These are phyloP conservation scores for Colletotrichum sp. DNA, from an alignment of 2,329 filamentous ascomycete species.

Conservation along the genomic window DNA sequence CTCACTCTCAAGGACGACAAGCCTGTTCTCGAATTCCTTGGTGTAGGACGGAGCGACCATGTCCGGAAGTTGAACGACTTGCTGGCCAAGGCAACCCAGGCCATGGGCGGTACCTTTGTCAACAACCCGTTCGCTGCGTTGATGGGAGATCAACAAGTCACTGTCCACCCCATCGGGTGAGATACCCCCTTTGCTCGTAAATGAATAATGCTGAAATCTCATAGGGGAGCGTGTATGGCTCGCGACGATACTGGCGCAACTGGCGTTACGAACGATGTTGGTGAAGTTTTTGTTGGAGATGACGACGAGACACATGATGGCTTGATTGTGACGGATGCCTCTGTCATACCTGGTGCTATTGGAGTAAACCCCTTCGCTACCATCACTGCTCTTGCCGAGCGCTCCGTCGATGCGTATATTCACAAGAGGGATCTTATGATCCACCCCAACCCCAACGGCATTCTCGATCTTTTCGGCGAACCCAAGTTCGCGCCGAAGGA, in stretches of 20 bases:
- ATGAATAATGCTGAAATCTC: conserved; percentile 14
- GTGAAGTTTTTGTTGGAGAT: conserved; percentile 62
- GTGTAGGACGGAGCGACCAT: conserved; percentile 61
- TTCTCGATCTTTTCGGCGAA: conserved; percentile 60
- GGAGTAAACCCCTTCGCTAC: conserved; percentile 73
- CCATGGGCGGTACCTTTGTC: conserved; percentile 65
- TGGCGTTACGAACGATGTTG: conserved; percentile 67
- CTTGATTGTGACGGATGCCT: conserved; percentile 66
- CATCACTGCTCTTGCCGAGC: conserved; percentile 71
- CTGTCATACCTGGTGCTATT: conserved; percentile 66
- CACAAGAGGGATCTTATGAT: conserved; percentile 46
- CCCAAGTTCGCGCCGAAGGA: conserved; percentile 39
- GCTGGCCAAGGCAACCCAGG: conserved; percentile 58
- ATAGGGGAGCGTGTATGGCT: conserved; percentile 67
- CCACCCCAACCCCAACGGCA: conserved; percentile 48
- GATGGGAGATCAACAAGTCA: conserved; percentile 62
- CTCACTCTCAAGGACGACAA: conserved; percentile 65
- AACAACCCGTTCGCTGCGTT: conserved; percentile 63
- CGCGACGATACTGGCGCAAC: conserved; percentile 59
- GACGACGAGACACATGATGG: conserved; percentile 58
- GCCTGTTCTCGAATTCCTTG: conserved; percentile 63
- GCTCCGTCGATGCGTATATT: conserved; percentile 60
- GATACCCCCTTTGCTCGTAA: conserved; percentile 21
- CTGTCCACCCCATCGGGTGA: conserved; percentile 70
- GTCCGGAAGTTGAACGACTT: conserved; percentile 57